A percentile compares a stretch with the other conserved stretches of the same genome.
These are phyloP conservation scores for Beauveria brongniartii DNA, from an alignment of 2,329 filamentous ascomycete genomes.

Conservation along the genomic window DNA sequence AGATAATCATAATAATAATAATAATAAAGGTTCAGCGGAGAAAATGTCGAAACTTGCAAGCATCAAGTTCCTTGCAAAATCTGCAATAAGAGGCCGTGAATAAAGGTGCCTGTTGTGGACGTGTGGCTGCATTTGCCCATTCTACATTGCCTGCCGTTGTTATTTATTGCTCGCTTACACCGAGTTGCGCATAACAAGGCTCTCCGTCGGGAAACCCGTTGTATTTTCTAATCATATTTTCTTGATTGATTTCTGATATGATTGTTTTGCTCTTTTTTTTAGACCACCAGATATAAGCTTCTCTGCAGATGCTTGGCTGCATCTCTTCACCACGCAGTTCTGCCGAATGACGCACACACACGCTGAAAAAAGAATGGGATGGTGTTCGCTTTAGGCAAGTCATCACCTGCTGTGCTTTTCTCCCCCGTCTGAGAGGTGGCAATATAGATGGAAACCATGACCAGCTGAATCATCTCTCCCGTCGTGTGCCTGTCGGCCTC, in stretches of 20 bases:
- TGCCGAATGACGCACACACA: not conserved
- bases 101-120: not conserved
- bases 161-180: not conserved
- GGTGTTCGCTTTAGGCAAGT: not conserved
- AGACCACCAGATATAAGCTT: no score
- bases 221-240: not conserved
- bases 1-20: no score
- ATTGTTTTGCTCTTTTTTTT: not conserved
- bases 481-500: not conserved
- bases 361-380: not conserved
- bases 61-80: not conserved
- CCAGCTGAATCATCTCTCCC: not conserved
- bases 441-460: not conserved
- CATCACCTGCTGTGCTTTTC: not conserved
- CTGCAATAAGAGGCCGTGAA: not conserved
- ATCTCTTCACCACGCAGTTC: not conserved
- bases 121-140: not conserved
- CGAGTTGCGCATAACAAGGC: not conserved
- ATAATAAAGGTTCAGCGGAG: no score
- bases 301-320: no score
- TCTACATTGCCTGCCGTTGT: not conserved
- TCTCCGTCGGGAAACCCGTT: no score
- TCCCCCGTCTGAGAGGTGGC: not conserved
- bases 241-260: not conserved
- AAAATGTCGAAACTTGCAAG: no score